phyloP scores from a whole-genome alignment of 345 rosid genomes.

The Microthlaspi erraticum region DNA sequence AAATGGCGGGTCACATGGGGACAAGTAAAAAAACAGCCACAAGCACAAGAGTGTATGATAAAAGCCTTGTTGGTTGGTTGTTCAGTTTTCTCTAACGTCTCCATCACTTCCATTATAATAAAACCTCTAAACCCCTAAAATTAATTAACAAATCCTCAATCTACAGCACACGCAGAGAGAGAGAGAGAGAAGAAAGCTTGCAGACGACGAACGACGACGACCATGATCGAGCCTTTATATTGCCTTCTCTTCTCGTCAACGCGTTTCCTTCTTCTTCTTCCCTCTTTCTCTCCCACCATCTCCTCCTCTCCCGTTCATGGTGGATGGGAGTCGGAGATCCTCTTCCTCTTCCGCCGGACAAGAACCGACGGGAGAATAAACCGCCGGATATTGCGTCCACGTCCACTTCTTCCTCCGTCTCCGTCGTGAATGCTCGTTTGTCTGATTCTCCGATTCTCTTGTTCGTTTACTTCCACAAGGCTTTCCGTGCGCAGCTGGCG shows the following conservation, averaged over 20 bases:
- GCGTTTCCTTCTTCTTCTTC: constrained; percentile 48
- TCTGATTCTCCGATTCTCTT: constrained; percentile 66
- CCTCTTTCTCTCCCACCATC: constrained; percentile 16
- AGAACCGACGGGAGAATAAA: constrained; percentile 32
- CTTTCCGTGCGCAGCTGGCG: constrained; percentile 61
- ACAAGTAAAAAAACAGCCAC: constrained; percentile 25
- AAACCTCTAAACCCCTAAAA: constrained; percentile 7
- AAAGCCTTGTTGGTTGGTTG: constrained; percentile 39
- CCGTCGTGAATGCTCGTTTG: constrained; percentile 40
- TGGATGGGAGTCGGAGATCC: constrained; percentile 50
- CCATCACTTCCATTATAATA: constrained; percentile 33
- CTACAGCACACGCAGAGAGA: constrained; percentile 28
- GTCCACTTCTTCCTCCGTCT: constrained; percentile 3
- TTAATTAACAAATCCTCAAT: constrained; percentile 21
- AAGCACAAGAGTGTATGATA: constrained; percentile 25
- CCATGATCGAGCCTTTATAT: constrained; percentile 36
- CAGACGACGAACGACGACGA: constrained; percentile 12
- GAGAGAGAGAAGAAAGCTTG: constrained; percentile 29
- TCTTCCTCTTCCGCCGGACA: constrained; percentile 44
- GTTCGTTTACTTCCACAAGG: constrained; percentile 69
- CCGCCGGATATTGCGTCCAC: constrained; percentile 30
- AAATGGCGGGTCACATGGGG: constrained; percentile 27
- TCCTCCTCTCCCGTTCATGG: constrained; percentile 46
- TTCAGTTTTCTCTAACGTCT: constrained; percentile 29
- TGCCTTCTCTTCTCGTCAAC: constrained; percentile 33